Conservation (phyloP, 805 yeast genomes). For the Saccharomyces cerevisiae region DNA sequence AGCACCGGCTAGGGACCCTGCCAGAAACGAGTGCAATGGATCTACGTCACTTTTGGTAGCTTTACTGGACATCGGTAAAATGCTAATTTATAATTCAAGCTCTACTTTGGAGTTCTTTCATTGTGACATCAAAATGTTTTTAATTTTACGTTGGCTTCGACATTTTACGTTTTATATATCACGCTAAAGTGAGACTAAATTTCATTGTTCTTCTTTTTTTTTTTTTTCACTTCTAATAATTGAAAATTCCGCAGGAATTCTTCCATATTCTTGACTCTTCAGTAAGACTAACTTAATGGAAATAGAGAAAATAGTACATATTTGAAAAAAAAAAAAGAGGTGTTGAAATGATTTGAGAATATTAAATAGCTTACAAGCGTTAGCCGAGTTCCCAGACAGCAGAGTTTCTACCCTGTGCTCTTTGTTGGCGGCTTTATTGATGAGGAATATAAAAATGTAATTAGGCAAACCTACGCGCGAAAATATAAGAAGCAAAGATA, state of each 20-base stretch:
- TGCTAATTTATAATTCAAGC: background rate
- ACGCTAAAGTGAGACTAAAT: background rate
- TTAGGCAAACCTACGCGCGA: no score
- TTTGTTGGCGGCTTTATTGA: no score
- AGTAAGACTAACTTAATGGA: background rate
- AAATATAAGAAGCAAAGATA: no score
- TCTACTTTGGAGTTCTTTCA: background rate
- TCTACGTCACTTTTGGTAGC: constrained; percentile 36
- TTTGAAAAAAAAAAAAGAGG: background rate
- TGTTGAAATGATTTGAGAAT: background rate
- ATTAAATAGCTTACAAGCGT: background rate
- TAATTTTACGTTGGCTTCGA: background rate
- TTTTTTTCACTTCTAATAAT: background rate
- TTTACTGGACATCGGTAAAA: constrained; percentile 8
- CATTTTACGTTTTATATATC: background rate
- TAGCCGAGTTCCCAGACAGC: background rate
- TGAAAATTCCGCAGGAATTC: background rate
- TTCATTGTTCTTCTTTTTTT: background rate
- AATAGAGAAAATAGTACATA: background rate
- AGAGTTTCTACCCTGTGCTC: no score
- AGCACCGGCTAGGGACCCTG: constrained; percentile 96
- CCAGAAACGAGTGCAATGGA: constrained; percentile 75
- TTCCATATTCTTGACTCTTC: background rate
- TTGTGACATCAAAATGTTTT: background rate
- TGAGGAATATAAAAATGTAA: no score